These are phyloP conservation scores for Avena sativa DNA, from an alignment of 176 grass and related monocot genomes.

Conservation along the genomic window DNA sequence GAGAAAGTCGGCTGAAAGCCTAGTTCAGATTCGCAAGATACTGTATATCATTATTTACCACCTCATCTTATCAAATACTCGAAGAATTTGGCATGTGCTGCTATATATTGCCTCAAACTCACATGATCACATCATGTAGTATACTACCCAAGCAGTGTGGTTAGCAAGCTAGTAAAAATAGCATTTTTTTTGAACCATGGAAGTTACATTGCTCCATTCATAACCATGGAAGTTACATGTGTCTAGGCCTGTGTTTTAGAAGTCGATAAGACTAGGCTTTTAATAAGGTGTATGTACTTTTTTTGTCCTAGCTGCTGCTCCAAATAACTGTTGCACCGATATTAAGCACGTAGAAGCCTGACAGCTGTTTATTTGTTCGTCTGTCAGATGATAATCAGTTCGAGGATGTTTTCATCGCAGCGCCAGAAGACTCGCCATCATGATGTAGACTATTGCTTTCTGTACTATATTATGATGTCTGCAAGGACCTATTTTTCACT, in stretches of 20 bases:
- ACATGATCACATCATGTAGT: no score
- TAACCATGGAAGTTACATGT: no score
- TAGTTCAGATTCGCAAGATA: no score
- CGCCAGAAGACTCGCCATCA: constrained; percentile 53
- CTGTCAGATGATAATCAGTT: constrained; percentile 65
- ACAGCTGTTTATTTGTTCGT: constrained; percentile 18
- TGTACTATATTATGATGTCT: neutral
- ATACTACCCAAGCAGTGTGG: no score
- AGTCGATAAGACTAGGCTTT: neutral
- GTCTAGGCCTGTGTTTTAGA: neutral
- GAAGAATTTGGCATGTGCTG: no score
- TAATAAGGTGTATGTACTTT: neutral
- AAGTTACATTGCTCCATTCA: neutral
- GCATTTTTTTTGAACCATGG: no score
- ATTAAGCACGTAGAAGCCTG: neutral
- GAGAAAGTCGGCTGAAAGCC: no score
- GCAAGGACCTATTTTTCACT: neutral
- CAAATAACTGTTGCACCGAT: neutral
- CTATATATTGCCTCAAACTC: no score
- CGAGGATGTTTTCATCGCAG: constrained; percentile 61
- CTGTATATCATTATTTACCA: no score
- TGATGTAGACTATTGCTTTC: neutral
- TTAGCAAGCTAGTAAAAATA: no score
- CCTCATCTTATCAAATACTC: no score
- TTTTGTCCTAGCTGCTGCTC: neutral